Evolutionary conservation across 2,329 filamentous ascomycete species (phyloP).

Genomic region (Alternaria novae-zelandiae): DNA sequence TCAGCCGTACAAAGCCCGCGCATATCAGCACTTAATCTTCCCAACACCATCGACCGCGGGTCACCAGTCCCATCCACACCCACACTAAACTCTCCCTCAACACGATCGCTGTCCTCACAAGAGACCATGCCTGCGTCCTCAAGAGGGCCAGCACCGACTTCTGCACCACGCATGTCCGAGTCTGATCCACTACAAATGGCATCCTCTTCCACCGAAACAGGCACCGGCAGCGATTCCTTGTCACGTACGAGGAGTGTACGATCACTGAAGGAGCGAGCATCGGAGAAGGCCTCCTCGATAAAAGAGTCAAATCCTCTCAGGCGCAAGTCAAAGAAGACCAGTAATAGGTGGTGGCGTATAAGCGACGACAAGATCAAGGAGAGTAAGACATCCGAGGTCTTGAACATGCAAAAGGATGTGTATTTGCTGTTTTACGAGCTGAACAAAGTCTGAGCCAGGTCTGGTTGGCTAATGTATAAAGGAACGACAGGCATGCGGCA

Average conservation of each 20-base stretch:
- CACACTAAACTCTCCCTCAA: conserved; percentile 38
- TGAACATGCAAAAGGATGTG: conserved; percentile 93
- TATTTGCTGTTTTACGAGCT: conserved; percentile 97
- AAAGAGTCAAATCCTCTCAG: conserved; percentile 54
- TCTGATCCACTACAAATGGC: conserved; percentile 26
- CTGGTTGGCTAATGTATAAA: neutral
- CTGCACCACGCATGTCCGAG: conserved; percentile 37
- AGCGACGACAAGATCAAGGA: conserved; percentile 97
- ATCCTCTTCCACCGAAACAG: conserved; percentile 17
- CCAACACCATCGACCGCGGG: conserved; percentile 26
- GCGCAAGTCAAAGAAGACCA: conserved; percentile 64
- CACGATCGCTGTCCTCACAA: conserved; percentile 43
- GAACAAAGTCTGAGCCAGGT: conserved; percentile 53
- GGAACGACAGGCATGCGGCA: neutral
- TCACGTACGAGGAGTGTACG: conserved; percentile 35
- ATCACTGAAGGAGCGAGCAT: conserved; percentile 43
- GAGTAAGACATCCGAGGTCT: conserved; percentile 86
- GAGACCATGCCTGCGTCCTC: conserved; percentile 34
- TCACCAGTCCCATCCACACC: conserved; percentile 34
- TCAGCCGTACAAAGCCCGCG: conserved; percentile 58
- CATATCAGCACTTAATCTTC: conserved; percentile 45
- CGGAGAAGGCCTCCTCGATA: conserved; percentile 47
- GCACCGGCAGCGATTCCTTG: conserved; percentile 21
- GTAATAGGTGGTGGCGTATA: conserved; percentile 94
- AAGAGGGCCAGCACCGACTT: conserved; percentile 38